Evolutionary conservation across 2,329 filamentous ascomycete species (phyloP).

Genomic region (Beauveria pseudobassiana): DNA sequence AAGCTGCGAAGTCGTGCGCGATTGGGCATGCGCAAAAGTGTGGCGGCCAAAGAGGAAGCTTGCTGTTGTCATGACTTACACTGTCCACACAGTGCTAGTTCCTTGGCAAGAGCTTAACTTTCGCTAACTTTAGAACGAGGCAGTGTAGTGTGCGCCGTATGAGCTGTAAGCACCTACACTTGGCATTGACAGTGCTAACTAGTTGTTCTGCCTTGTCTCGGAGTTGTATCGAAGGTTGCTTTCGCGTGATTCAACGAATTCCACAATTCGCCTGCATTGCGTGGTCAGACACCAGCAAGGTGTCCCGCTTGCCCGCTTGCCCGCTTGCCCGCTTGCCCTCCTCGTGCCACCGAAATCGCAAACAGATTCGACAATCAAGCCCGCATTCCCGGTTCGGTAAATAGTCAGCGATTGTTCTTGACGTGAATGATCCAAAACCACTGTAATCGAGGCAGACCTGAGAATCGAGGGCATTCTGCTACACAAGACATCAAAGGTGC

Average conservation of each 20-base stretch:
- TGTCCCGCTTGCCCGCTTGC: background rate
- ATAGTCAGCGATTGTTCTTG: background rate
- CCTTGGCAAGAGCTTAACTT: slow-evolving; percentile 1
- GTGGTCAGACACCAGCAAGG: background rate
- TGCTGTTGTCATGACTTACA: background rate
- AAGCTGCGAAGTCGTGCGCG: background rate
- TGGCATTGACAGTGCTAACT: background rate
- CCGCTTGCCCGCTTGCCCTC: background rate
- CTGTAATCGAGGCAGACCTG: too few relatives aligned
- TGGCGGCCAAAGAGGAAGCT: background rate
- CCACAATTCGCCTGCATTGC: background rate
- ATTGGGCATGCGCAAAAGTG: background rate
- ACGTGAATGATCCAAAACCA: too few relatives aligned
- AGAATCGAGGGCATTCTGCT: too few relatives aligned
- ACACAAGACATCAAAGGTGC: too few relatives aligned
- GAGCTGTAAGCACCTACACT: background rate
- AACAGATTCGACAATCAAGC: too few relatives aligned
- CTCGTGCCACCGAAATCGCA: background rate
- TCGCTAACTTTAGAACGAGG: background rate
- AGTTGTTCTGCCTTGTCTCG: background rate
- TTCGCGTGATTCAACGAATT: background rate
- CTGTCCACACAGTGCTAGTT: background rate
- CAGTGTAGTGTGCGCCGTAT: background rate
- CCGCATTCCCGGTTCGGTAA: background rate
- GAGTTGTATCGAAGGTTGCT: background rate